Conservation (phyloP, 495 filamentous ascomycete genomes). For the Penicillium paxilli region DNA sequence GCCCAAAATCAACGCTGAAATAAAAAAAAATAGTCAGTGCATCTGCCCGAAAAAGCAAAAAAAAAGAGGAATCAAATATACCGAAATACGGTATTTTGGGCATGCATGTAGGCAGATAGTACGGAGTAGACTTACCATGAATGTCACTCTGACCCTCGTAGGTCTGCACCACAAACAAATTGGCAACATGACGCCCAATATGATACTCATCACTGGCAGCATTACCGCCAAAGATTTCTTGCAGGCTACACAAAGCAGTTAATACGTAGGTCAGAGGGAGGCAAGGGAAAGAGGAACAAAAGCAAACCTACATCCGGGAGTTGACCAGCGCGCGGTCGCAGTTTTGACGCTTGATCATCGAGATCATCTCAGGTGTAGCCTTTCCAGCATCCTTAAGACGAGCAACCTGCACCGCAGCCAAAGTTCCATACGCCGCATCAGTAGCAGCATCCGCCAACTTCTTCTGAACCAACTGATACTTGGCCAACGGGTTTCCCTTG, state of each 20-base stretch:
- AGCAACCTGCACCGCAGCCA: slow-evolving; percentile 87
- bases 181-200: slow-evolving; percentile 93
- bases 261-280: neutral
- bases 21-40: neutral
- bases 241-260: slow-evolving; percentile 52
- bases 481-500: slow-evolving; percentile 92
- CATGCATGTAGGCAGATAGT: slow-evolving; percentile 1
- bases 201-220: slow-evolving; percentile 95
- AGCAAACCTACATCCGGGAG: slow-evolving; percentile 61
- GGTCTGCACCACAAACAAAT: slow-evolving; percentile 95
- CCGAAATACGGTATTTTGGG: slow-evolving; percentile 9
- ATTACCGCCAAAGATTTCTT: slow-evolving; percentile 96
- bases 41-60: neutral
- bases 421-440: slow-evolving; percentile 83
- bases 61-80: slow-evolving; percentile 4
- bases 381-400: slow-evolving; percentile 90
- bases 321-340: slow-evolving; percentile 87
- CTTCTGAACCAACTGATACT: slow-evolving; percentile 98
- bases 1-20: slow-evolving; percentile 63
- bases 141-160: slow-evolving; percentile 98
- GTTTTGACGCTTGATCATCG: slow-evolving; percentile 97
- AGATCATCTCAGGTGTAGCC: slow-evolving; percentile 93
- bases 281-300: neutral
- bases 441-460: slow-evolving; percentile 92
- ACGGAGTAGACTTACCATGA: slow-evolving; percentile 64